Evolutionary conservation across 1,284 basidiomycete species (phyloP), one percentile per base, ranked within the genome.

Genomic region (Moesziomyces sp.): DNA sequence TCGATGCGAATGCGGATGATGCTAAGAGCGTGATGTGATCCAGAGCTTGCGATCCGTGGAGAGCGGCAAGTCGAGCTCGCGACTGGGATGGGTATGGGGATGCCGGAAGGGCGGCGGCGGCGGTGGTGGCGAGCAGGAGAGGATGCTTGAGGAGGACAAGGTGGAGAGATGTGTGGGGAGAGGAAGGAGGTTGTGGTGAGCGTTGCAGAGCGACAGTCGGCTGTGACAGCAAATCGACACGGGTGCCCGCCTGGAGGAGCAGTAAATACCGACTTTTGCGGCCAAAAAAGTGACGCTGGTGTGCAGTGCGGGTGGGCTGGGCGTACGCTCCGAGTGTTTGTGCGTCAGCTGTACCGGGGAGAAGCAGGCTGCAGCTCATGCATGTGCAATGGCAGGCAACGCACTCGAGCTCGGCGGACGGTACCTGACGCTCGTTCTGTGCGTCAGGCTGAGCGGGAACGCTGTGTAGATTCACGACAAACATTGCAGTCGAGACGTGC

Each of bases 91-190:
- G 18, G 16, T 16, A 18, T 40, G 16, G 5, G 18, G 38, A 18
- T 7, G 14, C 38, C 38, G 38, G 18, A 14, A 40, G 38, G 18
- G 38, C 30, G 30, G 30, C 30, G 38, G 35, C 35, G 16, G 21
- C 4, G n/a, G 13, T 19, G 40, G 26, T 23, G 8, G 19, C 35
- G 9, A 34, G 40, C 19, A 35, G 9, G 26, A 19, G 46, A 34
- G 38, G 42, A 44, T 55, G 59, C 52, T 54, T 57, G 54, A 49
- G 35, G 53, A 48, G 18, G 18, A n/a, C 21, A 13, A 46, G 34
- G 61, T 46, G 44, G 42, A 28, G 16, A 44, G 28, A 26, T 28
- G 49, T 7, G 40, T 19, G 52, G 23, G 4, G 26, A 35, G n/a
- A 42, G 30, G 34, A 43, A 51, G 21, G 47, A 43, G 43, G 43